Evolutionary conservation across 805 yeast genomes (phyloP).

Genomic region (Metschnikowia gruessii): DNA sequence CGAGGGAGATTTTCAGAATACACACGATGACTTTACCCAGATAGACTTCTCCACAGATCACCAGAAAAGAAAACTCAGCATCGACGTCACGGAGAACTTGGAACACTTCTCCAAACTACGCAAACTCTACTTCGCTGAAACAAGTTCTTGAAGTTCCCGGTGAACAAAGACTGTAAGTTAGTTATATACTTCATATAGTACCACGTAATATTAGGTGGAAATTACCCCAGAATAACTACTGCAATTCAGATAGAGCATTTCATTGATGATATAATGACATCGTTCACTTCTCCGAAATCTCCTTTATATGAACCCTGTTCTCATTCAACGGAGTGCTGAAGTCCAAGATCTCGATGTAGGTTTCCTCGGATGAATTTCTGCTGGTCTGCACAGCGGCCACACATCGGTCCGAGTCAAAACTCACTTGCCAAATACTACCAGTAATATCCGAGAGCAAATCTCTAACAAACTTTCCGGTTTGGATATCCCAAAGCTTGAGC

Average conservation of each 20-base stretch:
- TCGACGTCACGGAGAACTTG: constrained; percentile 34
- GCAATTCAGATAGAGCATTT: too few relatives aligned
- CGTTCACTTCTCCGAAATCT: background rate
- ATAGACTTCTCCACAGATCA: constrained; percentile 1
- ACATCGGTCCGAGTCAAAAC: constrained; percentile 78
- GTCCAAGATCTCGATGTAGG: constrained; percentile 82
- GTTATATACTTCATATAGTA: too few relatives aligned
- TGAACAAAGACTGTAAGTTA: background rate
- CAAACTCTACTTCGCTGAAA: constrained; percentile 30
- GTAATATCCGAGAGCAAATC: constrained; percentile 71
- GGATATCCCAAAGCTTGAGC: constrained; percentile 83
- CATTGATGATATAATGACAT: background rate
- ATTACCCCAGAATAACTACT: too few relatives aligned
- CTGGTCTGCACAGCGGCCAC: constrained; percentile 82
- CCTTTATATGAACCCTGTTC: background rate
- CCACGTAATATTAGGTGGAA: too few relatives aligned
- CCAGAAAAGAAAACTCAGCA: constrained; percentile 21
- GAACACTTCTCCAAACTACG: constrained; percentile 35
- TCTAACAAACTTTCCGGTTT: constrained; percentile 70
- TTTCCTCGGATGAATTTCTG: constrained; percentile 48
- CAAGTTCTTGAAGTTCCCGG: constrained; percentile 1
- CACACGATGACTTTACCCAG: constrained; percentile 18
- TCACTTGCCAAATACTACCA: constrained; percentile 93
- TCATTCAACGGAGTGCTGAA: constrained; percentile 46
- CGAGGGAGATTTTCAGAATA: constrained; percentile 24